Base-by-base conservation (phyloP, 495 filamentous ascomycete genomes). In the Neurospora sp. region DNA sequence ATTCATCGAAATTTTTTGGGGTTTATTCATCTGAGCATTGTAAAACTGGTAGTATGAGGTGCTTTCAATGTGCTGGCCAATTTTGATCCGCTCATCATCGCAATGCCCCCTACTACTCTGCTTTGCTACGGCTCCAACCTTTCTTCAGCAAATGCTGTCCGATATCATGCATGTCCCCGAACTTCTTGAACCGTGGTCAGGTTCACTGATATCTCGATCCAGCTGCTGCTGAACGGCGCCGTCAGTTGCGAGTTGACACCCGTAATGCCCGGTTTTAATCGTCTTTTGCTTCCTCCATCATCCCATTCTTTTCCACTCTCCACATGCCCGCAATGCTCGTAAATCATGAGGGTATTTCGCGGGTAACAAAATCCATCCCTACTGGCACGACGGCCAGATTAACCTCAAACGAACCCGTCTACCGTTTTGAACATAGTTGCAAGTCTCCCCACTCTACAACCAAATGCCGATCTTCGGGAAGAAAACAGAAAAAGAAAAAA, bases 311-410 rank as follows among this genome's bases (percentile, higher is more conserved):
- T 38, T 59, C 22, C 12, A n/a, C 44, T 38, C 38, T 42, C 44
- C 41, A 37, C 38, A 35, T 65, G 42, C 22, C 70, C 42, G 53
- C 44, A 68, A 45, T 71, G 42, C 27, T 70, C 69, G 42, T 71
- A 37, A 71, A 71, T 71, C 70, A 68, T 71, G 42, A 71, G 70
- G 44, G 42, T 68, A 59, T 45, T 59, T 71, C 70, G 42, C 53
- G 53, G 53, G 53, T 65, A 65, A 65, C 53, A 65, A 35, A 61
- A 65, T 65, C 27, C 53, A 65, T 65, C 53, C 53, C 27, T 35
- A 35, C 53, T 65, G 53, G 27, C 53, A 37, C 53, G 31, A 65
- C 53, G 53, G 27, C 53, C 53, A 65, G 53, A 35, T 35, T 35
- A 65, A 65, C 53, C 53, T 14, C 22, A 65, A 35, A 31, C 53